These are phyloP conservation scores for Zymoseptoria passerinii DNA, from an alignment of 2,329 filamentous ascomycete genomes.

Conservation along the genomic window DNA sequence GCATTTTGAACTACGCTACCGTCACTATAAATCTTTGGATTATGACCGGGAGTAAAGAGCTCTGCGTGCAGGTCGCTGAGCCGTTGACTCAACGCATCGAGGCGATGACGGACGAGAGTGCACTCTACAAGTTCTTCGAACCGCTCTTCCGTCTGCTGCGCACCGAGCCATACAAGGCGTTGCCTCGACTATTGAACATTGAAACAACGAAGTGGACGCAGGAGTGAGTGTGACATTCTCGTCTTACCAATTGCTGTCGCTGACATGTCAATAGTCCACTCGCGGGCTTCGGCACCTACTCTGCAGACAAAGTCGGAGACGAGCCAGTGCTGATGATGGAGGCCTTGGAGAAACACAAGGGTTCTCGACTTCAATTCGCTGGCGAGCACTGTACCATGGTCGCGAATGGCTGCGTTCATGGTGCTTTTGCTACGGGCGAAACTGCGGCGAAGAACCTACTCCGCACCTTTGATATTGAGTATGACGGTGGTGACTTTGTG, in stretches of 20 bases:
- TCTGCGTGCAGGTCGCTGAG: constrained; percentile 38
- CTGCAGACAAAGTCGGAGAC: constrained; percentile 39
- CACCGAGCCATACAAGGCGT: constrained; percentile 38
- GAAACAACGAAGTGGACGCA: constrained; percentile 40
- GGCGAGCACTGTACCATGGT: constrained; percentile 33
- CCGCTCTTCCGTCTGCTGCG: constrained; percentile 38
- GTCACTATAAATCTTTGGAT: constrained; percentile 40
- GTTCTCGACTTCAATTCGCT: constrained; percentile 35
- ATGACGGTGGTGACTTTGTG: constrained; percentile 27
- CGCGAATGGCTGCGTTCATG: constrained; percentile 39
- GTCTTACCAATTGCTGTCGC: background rate
- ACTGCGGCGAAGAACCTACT: constrained; percentile 35
- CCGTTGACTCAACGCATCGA: constrained; percentile 39
- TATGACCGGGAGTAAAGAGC: constrained; percentile 36
- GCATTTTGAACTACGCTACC: constrained; percentile 37
- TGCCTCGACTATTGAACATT: constrained; percentile 33
- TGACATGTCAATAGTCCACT: constrained; percentile 19
- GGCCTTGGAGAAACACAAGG: constrained; percentile 32
- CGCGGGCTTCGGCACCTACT: constrained; percentile 38
- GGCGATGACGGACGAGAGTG: constrained; percentile 33
- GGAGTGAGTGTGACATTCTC: constrained; percentile 17
- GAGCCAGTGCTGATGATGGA: constrained; percentile 32
- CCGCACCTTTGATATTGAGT: constrained; percentile 29
- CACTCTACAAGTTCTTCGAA: constrained; percentile 37
- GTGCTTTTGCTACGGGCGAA: constrained; percentile 39